Conservation (phyloP, 2,329 filamentous ascomycete species). For the Coniella lustricola region DNA sequence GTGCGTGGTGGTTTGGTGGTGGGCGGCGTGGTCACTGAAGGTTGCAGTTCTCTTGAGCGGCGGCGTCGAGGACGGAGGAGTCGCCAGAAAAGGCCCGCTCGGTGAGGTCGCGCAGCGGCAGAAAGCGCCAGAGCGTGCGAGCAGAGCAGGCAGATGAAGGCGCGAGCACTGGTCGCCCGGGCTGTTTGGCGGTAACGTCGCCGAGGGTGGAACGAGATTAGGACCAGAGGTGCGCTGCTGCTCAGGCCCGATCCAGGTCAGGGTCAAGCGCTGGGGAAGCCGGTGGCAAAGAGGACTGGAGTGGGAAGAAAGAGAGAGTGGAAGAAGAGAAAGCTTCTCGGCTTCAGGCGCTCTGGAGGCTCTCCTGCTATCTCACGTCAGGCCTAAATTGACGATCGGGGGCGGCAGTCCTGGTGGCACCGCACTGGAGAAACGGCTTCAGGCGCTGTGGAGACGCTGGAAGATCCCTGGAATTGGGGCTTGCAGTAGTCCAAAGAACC, state of each 20-base stretch:
- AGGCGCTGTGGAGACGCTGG: no score
- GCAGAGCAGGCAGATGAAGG: not conserved
- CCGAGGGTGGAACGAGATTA: constrained; percentile 15
- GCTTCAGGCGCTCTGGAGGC: not conserved
- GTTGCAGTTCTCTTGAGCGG: no score
- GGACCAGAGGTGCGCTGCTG: constrained; percentile 2
- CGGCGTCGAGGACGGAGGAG: no score
- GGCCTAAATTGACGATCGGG: constrained; percentile 21
- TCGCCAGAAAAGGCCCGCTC: no score
- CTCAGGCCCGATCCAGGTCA: constrained; percentile 2
- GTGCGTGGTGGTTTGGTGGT: no score
- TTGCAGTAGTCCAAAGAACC: not conserved
- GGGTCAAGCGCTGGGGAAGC: not conserved
- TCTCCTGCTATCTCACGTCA: not conserved
- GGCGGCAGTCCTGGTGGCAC: not conserved
- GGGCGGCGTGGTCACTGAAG: no score
- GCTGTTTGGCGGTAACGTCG: constrained; percentile 6
- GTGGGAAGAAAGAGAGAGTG: not conserved
- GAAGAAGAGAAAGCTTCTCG: not conserved
- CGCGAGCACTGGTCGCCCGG: constrained; percentile 7
- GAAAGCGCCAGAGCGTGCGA: no score
- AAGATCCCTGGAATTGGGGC: no score
- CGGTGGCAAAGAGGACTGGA: not conserved
- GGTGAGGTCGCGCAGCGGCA: no score
- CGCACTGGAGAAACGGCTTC: not conserved